Conservation (phyloP, 176 grass and related monocot species). For the Rhipidocladum racemiflorum region DNA sequence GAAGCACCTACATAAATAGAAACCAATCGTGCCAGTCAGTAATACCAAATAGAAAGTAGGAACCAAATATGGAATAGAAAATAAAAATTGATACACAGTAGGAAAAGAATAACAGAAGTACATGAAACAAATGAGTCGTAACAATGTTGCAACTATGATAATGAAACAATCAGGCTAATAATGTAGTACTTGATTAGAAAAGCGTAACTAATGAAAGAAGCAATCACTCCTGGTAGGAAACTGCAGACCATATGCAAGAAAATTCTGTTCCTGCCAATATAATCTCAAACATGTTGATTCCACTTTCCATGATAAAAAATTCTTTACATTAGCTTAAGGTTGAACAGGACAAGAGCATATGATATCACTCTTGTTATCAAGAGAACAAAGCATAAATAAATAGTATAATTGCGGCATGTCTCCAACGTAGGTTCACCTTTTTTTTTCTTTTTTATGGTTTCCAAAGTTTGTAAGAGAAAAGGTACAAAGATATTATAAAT, state of each 20-base stretch:
- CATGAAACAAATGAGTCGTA: slow-evolving; percentile 29
- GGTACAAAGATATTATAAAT: neutral
- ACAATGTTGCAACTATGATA: slow-evolving; percentile 17
- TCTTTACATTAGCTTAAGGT: no score
- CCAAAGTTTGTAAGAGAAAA: neutral
- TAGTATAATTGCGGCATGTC: no score
- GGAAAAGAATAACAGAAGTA: neutral
- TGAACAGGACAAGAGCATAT: no score
- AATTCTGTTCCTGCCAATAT: slow-evolving; percentile 8
- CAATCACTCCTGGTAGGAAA: slow-evolving; percentile 3
- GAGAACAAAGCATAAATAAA: no score
- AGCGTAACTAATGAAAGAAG: slow-evolving; percentile 17
- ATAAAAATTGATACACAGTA: neutral
- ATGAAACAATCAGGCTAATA: neutral
- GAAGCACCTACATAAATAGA: slow-evolving; percentile 68
- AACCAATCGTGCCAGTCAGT: slow-evolving; percentile 13
- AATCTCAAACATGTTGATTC: neutral
- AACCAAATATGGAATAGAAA: neutral
- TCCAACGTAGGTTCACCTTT: neutral
- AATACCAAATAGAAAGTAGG: slow-evolving; percentile 18
- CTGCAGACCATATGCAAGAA: slow-evolving; percentile 3
- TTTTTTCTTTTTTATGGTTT: neutral
- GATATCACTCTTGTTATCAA: no score
- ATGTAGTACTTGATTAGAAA: neutral
- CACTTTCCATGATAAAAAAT: no score